A percentile compares a stretch with the other conserved stretches of the same genome.
Conservation (phyloP, 2,329 filamentous ascomycete genomes). For the Lasiodiplodia hormozganensis region DNA sequence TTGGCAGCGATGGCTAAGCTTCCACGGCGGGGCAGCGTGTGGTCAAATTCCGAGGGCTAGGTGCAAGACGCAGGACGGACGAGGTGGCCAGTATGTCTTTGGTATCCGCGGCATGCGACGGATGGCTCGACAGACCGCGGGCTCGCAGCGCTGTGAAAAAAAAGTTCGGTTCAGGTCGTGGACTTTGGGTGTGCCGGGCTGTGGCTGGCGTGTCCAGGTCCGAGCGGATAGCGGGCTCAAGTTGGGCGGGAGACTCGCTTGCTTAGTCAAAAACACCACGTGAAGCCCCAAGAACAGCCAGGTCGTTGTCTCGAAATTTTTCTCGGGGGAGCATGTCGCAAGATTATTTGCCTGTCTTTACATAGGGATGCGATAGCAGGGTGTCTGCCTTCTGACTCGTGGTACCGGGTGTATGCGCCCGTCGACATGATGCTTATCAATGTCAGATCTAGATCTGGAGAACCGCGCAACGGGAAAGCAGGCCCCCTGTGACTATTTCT, state of each 20-base stretch:
- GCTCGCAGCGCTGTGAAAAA: conserved; percentile 11
- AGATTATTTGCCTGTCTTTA: background rate
- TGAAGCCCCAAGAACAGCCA: background rate
- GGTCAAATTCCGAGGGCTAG: conserved; percentile 2
- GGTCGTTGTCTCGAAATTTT: background rate
- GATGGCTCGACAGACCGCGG: conserved; percentile 3
- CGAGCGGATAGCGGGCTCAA: conserved; percentile 14
- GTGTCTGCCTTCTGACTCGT: background rate
- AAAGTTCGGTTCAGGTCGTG: conserved; percentile 8
- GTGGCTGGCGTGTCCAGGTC: conserved; percentile 24
- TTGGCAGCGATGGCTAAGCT: background rate
- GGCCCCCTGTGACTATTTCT: background rate
- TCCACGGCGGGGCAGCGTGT: conserved; percentile 3
- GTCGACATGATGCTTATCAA: conserved; percentile 23
- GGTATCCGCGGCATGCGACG: background rate
- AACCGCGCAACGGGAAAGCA: background rate
- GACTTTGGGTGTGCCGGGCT: conserved; percentile 20
- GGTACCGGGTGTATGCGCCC: background rate
- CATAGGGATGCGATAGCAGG: background rate
- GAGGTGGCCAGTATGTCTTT: background rate
- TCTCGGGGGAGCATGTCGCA: background rate
- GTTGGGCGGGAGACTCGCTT: conserved; percentile 19
- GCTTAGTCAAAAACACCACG: conserved; percentile 21
- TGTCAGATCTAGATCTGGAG: conserved; percentile 24
- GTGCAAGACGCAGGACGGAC: background rate